phyloP scores from a whole-genome alignment of 2,329 filamentous ascomycete genomes.

The Plenodomus tracheiphilus region DNA sequence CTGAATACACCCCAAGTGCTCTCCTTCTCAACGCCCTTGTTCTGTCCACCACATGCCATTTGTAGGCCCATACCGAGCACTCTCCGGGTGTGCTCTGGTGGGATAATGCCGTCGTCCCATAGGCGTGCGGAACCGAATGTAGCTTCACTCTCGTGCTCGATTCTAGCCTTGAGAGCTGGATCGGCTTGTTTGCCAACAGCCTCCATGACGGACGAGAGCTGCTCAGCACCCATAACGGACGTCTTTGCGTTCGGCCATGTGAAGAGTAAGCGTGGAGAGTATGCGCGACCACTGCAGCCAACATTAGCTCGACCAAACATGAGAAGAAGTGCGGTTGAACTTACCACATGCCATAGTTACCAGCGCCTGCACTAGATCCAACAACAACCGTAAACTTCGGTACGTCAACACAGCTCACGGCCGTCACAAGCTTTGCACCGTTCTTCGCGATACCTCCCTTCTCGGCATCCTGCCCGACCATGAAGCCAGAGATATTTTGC shows the following conservation, averaged over 20 bases:
- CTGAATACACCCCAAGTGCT: conserved; percentile 47
- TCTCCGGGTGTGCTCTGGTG: conserved; percentile 53
- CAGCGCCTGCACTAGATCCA: conserved; percentile 89
- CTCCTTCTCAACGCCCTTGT: conserved; percentile 37
- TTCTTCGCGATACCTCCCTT: conserved; percentile 97
- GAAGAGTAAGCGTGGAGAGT: conserved; percentile 87
- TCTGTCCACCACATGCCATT: conserved; percentile 49
- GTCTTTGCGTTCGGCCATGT: conserved; percentile 98
- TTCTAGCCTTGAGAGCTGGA: conserved; percentile 77
- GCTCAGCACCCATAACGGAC: conserved; percentile 93
- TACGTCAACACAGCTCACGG: conserved; percentile 89
- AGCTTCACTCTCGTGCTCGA: conserved; percentile 88
- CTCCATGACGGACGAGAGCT: conserved; percentile 91
- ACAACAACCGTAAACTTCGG: conserved; percentile 97
- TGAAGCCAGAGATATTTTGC: conserved; percentile 97
- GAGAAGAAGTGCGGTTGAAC: conserved; percentile 26
- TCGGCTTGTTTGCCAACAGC: conserved; percentile 85
- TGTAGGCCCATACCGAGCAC: conserved; percentile 55
- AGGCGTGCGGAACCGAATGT: conserved; percentile 84
- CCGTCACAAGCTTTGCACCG: conserved; percentile 93
- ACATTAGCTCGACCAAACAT: neutral
- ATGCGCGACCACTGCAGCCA: conserved; percentile 72
- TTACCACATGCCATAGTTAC: conserved; percentile 96
- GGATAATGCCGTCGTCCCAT: conserved; percentile 69
- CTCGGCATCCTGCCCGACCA: conserved; percentile 93